Evolutionary conservation across 345 rosid species (phyloP).

Genomic region (Excoecaria agallocha): DNA sequence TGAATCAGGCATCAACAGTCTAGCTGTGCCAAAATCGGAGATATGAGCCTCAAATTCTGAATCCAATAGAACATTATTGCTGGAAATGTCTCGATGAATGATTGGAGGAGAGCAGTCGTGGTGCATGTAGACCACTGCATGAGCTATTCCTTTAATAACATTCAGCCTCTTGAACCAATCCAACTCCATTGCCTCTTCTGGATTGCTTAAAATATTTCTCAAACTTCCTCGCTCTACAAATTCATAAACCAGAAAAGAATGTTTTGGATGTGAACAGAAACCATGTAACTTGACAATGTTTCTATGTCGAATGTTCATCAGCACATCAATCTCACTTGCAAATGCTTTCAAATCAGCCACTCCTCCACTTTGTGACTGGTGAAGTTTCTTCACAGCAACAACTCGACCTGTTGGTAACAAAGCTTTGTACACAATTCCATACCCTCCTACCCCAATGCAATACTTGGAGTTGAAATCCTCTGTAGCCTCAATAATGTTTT

Average conservation of each 20-base stretch:
- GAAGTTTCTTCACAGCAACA: slow-evolving; percentile 21
- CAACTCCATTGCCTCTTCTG: slow-evolving; percentile 7
- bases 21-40: slow-evolving; percentile 9
- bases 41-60: slow-evolving; percentile 14
- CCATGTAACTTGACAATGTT: slow-evolving; percentile 17
- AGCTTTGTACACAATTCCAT: slow-evolving; percentile 15
- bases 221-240: slow-evolving; percentile 15
- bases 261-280: slow-evolving; percentile 1
- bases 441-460: slow-evolving; percentile 17
- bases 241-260: slow-evolving; percentile 12
- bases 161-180: slow-evolving; percentile 15
- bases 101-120: slow-evolving; percentile 20
- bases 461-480: slow-evolving; percentile 1
- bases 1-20: slow-evolving; percentile 1
- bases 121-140: slow-evolving; percentile 13
- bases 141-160: slow-evolving; percentile 15
- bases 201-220: not conserved
- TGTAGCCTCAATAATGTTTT: slow-evolving; percentile 5
- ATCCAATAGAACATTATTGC: slow-evolving; percentile 12
- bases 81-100: slow-evolving; percentile 15
- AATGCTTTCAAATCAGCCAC: slow-evolving; percentile 8
- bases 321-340: slow-evolving; percentile 4
- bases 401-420: slow-evolving; percentile 4
- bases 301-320: slow-evolving; percentile 12
- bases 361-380: not conserved